phyloP scores from a whole-genome alignment of 495 filamentous ascomycete species.

The Neurospora sp. region DNA sequence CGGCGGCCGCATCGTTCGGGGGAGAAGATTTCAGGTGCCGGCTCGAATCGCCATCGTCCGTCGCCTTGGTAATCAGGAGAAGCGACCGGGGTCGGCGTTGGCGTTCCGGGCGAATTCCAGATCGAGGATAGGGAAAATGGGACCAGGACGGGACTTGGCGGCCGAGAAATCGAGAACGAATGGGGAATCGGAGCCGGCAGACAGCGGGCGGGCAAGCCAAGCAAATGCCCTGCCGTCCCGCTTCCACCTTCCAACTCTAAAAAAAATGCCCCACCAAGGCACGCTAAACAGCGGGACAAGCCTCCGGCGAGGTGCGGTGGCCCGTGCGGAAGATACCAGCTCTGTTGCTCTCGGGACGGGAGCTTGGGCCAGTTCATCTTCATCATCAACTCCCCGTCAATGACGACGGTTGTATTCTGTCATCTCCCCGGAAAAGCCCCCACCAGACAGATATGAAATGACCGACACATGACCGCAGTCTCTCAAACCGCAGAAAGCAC shows the following conservation, averaged over 20 bases:
- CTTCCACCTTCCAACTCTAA: not conserved
- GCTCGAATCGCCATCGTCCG: conserved; percentile 22
- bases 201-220: not conserved
- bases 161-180: not conserved
- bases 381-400: not conserved
- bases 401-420: not conserved
- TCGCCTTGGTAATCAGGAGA: not conserved
- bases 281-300: not conserved
- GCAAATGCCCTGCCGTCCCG: not conserved
- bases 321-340: not conserved
- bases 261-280: not conserved
- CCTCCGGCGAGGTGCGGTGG: not conserved
- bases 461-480: not conserved
- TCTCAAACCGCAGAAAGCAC: not conserved
- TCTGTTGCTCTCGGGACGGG: not conserved
- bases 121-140: not conserved
- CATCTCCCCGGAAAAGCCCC: not conserved
- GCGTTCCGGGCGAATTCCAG: not conserved
- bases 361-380: not conserved
- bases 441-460: not conserved
- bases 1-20: conserved; percentile 22
- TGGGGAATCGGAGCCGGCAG: not conserved
- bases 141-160: not conserved
- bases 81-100: not conserved
- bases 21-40: conserved; percentile 12